Base-by-base conservation (phyloP, 2,329 filamentous ascomycete species). In the Colletotrichum sublineola region DNA sequence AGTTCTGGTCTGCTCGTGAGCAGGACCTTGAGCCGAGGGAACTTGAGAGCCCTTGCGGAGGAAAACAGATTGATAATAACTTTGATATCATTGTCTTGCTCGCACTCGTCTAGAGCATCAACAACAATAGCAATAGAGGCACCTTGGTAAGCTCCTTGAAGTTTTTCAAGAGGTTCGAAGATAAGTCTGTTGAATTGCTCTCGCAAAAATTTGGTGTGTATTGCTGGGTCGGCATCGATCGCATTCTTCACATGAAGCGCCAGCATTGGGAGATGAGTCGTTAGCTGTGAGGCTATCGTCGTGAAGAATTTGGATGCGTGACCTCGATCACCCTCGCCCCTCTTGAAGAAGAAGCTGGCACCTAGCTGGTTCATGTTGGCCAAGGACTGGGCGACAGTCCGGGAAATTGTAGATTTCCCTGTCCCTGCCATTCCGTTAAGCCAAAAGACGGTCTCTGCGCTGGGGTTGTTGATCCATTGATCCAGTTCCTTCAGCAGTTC, bases 281-380 rank as follows among this genome's bases (percentile, higher is more conserved):
- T 74, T 5, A 86, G 77, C 56, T 85, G 80, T 2, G 58, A 60
- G 3, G 81, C 79, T 24, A 86, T 71, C 0, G 84, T 86, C 1
- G 82, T 77, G 42, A 86, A 78, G 31, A 86, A 77, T 57, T 75
- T 75, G 24, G 56, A 72, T 3, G 80, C 80, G 46, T 78, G 79
- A 1, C 80, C 79, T 24, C 81, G 76, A 68, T 82, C 80, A 6
- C 66, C 74, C 55, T 81, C 80, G 1, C 79, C 82, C 66, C 76
- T 79, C 48, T 82, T 84, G 76, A 85, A 86, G 76, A 86, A 85
- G 73, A 86, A 86, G 11, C 79, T 82, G 0, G 80, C 81, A 0
- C 75, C 79, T 0, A 84, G 73, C 0, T 6, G 8, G 0, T 61
- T 14, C 0, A 5, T 7, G 1, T 15, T 3, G n/a, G 24, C 42